Conservation (phyloP, 73 alveolate genomes). For the Paramecium bursaria region DNA sequence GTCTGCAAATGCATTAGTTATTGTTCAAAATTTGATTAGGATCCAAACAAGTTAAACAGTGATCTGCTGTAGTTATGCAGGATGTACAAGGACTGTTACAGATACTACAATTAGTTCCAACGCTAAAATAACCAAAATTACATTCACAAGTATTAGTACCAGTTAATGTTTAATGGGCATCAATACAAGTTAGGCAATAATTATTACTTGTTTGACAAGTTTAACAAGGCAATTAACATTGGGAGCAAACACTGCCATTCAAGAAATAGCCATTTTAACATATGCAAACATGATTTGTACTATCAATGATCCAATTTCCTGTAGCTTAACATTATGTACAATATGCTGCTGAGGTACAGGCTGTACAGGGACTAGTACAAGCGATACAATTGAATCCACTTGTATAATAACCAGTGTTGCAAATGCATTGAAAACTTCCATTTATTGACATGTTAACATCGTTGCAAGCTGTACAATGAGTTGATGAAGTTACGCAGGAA, state of each 20-base stretch:
- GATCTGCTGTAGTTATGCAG: not conserved
- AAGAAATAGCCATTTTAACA: not conserved
- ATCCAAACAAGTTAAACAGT: conserved; percentile 45
- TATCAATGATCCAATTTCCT: too few relatives aligned
- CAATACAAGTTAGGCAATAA: conserved; percentile 21
- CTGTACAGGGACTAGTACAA: not conserved
- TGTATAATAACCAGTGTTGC: not conserved
- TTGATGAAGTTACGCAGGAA: not conserved
- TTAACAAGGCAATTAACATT: not conserved
- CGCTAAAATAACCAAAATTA: not conserved
- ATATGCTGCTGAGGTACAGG: too few relatives aligned
- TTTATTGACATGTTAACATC: not conserved
- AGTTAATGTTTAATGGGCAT: not conserved
- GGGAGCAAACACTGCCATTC: not conserved
- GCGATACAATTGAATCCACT: not conserved
- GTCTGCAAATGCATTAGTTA: not conserved
- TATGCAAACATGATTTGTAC: not conserved
- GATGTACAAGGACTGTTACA: conserved; percentile 19
- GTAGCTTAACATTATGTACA: too few relatives aligned
- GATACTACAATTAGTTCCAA: not conserved
- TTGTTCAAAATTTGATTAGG: not conserved
- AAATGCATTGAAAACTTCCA: not conserved
- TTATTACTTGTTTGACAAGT: not conserved
- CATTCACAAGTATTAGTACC: not conserved
- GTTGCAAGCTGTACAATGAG: not conserved